Evolutionary conservation across 192 early-diverging fungal genomes (phyloP).

Genomic region (Chytriomyces sp.): DNA sequence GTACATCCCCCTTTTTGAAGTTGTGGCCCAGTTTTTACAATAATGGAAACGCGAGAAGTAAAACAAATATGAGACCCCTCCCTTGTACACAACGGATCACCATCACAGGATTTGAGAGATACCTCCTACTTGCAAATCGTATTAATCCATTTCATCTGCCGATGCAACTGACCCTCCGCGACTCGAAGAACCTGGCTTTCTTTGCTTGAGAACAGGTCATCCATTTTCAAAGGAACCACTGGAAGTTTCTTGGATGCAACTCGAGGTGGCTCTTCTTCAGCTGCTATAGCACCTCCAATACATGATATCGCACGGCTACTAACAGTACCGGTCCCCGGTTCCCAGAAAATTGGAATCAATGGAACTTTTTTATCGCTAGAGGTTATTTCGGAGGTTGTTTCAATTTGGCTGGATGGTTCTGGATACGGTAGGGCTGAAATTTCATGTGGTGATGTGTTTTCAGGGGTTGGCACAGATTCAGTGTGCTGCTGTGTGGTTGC

Average conservation of each 20-base stretch:
- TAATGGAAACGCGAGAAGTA: too few relatives aligned
- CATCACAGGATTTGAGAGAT: too few relatives aligned
- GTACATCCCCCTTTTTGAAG: too few relatives aligned
- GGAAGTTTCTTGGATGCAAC: not conserved
- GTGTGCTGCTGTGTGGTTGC: too few relatives aligned
- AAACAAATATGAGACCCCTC: too few relatives aligned
- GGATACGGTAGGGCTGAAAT: not conserved
- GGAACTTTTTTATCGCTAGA: not conserved
- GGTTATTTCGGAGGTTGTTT: not conserved
- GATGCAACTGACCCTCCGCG: conserved; percentile 6
- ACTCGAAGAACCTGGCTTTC: not conserved
- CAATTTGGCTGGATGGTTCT: not conserved
- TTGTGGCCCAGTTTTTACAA: too few relatives aligned
- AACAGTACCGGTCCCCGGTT: not conserved
- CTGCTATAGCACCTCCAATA: not conserved
- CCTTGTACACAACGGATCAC: too few relatives aligned
- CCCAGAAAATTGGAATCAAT: not conserved
- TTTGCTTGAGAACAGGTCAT: not conserved
- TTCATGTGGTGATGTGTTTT: not conserved
- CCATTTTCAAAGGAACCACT: conserved; percentile 3
- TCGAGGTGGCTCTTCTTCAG: not conserved
- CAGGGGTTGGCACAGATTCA: too few relatives aligned
- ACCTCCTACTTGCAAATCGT: not conserved
- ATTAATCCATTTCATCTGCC: conserved; percentile 1
- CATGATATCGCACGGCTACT: not conserved